Percentiles rank a stretch among this genome's conserved stretches.
Evolutionary conservation across 108 stramenopile species (phyloP).

Genomic region (Mediolabrus comicus): DNA sequence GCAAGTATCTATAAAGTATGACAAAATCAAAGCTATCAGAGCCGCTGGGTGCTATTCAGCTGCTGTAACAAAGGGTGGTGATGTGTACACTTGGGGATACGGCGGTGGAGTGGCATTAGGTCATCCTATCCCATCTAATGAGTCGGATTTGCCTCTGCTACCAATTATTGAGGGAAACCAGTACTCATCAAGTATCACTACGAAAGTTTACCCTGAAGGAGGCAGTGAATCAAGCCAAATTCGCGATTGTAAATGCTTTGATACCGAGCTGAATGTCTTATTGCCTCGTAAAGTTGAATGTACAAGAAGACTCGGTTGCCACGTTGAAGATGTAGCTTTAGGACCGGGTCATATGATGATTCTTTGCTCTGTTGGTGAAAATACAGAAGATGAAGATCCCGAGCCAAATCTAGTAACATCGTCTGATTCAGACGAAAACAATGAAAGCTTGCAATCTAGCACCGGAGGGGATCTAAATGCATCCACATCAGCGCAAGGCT

Average conservation of each 20-base stretch:
- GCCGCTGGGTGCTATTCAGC: slow-evolving; percentile 76
- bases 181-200: slow-evolving; percentile 26
- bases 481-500: slow-evolving; percentile 16
- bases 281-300: slow-evolving; percentile 65
- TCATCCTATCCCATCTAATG: slow-evolving; percentile 50
- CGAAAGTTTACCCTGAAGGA: slow-evolving; percentile 43
- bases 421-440: neutral
- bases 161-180: slow-evolving; percentile 42
- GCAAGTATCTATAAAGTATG: slow-evolving; percentile 1
- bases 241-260: slow-evolving; percentile 56
- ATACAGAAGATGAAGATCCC: slow-evolving; percentile 12
- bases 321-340: slow-evolving; percentile 38
- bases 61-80: slow-evolving; percentile 66
- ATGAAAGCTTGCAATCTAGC: neutral
- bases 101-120: slow-evolving; percentile 73
- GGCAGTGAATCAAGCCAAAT: slow-evolving; percentile 34
- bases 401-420: neutral
- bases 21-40: slow-evolving; percentile 57
- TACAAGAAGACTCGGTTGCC: slow-evolving; percentile 38
- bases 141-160: slow-evolving; percentile 30
- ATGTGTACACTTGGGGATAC: slow-evolving; percentile 84
- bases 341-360: slow-evolving; percentile 53
- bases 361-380: slow-evolving; percentile 28
- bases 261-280: slow-evolving; percentile 70
- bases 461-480: neutral